Conservation (phyloP, 768 basidiomycete genomes). For the Pilatotrama ljubarskyi region DNA sequence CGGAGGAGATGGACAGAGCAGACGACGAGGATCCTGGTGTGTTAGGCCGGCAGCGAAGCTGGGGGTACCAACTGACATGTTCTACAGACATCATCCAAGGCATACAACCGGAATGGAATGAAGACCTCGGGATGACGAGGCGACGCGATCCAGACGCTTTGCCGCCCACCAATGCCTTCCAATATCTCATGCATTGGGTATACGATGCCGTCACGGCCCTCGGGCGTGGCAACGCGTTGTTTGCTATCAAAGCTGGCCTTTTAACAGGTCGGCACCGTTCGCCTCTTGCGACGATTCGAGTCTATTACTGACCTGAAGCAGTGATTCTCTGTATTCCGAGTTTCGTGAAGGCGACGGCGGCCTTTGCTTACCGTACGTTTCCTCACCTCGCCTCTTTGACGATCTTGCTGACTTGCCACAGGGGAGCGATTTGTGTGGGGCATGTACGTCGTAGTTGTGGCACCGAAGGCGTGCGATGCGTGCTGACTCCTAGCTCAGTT, state of each 20-base stretch:
- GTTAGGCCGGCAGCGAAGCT: neutral
- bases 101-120: conserved; percentile 39
- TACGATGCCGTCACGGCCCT: conserved; percentile 44
- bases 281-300: neutral
- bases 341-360: conserved; percentile 54
- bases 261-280: conserved; percentile 47
- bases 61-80: neutral
- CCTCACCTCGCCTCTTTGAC: neutral
- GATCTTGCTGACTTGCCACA: conserved; percentile 25
- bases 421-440: conserved; percentile 72
- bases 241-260: conserved; percentile 69
- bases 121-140: conserved; percentile 57
- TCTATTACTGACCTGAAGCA: conserved; percentile 21
- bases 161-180: conserved; percentile 62
- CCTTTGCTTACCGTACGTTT: conserved; percentile 57
- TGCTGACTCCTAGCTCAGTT: conserved; percentile 36
- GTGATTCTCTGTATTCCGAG: conserved; percentile 61
- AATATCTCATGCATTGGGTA: conserved; percentile 47
- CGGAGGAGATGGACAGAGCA: conserved; percentile 42
- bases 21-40: conserved; percentile 72
- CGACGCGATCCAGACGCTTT: conserved; percentile 74
- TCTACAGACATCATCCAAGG: conserved; percentile 58
- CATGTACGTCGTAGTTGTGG: conserved; percentile 46
- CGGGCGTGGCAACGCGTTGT: conserved; percentile 61
- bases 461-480: neutral